These are phyloP conservation scores for Chaetomium strumarium DNA, from an alignment of 2,329 filamentous ascomycete species.

Conservation along the genomic window DNA sequence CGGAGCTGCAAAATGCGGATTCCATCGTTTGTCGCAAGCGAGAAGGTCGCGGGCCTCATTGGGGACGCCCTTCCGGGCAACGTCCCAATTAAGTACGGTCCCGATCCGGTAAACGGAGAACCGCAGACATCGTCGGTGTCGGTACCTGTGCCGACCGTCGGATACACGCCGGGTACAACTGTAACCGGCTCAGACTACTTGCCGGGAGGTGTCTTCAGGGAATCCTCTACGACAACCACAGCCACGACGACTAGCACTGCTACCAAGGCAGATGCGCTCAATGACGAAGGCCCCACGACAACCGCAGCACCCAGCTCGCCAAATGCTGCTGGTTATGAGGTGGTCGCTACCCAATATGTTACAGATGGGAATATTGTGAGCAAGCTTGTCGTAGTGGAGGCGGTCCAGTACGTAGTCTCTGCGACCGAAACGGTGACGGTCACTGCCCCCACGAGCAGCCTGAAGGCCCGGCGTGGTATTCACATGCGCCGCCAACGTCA, in stretches of 20 bases:
- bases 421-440: conserved; percentile 37
- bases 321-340: conserved; percentile 33
- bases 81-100: conserved; percentile 39
- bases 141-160: conserved; percentile 28
- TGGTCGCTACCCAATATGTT: conserved; percentile 47
- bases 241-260: conserved; percentile 18
- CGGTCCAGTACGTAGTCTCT: conserved; percentile 47
- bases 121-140: conserved; percentile 17
- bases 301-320: conserved; percentile 26
- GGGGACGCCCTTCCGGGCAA: conserved; percentile 59
- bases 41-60: conserved; percentile 54
- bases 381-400: conserved; percentile 53
- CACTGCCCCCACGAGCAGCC: conserved; percentile 26
- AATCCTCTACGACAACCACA: conserved; percentile 12
- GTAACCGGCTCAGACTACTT: conserved; percentile 27
- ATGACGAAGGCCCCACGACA: conserved; percentile 26
- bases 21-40: conserved; percentile 48
- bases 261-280: conserved; percentile 11
- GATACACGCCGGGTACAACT: conserved; percentile 34
- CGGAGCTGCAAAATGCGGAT: conserved; percentile 55
- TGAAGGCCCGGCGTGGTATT: conserved; percentile 31
- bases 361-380: conserved; percentile 46
- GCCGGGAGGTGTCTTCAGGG: conserved; percentile 40
- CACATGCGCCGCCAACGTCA: conserved; percentile 33
- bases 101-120: conserved; percentile 22